Percentiles rank a stretch among this genome's conserved stretches.
Conservation (phyloP, 2,329 filamentous ascomycete species). For the Mycosphaerelloides madeirae region DNA sequence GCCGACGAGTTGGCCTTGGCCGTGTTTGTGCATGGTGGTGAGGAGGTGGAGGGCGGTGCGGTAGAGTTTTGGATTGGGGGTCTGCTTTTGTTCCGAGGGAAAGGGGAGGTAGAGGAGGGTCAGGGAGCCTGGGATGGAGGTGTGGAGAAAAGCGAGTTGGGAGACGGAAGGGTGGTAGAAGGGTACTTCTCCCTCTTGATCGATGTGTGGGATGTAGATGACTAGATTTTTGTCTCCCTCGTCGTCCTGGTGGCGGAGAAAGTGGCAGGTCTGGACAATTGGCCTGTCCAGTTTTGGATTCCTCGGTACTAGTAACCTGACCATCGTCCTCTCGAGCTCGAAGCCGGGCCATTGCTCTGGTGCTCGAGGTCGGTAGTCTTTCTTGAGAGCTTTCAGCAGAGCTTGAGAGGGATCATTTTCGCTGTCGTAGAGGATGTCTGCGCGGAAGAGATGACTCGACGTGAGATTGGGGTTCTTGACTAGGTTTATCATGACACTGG, state of each 20-base stretch:
- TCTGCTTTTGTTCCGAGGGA: constrained; percentile 46
- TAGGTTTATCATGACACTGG: constrained; percentile 65
- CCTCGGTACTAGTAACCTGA: constrained; percentile 74
- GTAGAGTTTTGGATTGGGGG: constrained; percentile 47
- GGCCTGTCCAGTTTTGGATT: constrained; percentile 71
- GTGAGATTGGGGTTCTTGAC: constrained; percentile 77
- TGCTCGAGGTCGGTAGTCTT: constrained; percentile 32
- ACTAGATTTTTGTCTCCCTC: constrained; percentile 50
- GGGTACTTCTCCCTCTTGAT: constrained; percentile 60
- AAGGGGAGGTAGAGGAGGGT: constrained; percentile 18
- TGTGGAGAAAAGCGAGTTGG: constrained; percentile 71
- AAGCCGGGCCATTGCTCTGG: constrained; percentile 27
- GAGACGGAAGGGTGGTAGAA: constrained; percentile 82
- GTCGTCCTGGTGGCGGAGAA: constrained; percentile 44
- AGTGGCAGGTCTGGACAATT: constrained; percentile 76
- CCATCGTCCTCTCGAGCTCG: constrained; percentile 57
- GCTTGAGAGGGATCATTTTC: constrained; percentile 23
- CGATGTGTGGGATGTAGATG: constrained; percentile 72
- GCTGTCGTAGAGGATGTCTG: constrained; percentile 63
- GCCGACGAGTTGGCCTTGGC: constrained; percentile 58
- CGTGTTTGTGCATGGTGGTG: constrained; percentile 67
- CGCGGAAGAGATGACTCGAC: constrained; percentile 70
- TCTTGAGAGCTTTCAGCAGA: constrained; percentile 41
- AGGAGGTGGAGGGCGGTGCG: constrained; percentile 67
- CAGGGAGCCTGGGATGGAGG: constrained; percentile 23